Base-by-base conservation (phyloP, 2,329 filamentous ascomycete species). In the Trichophaea hybrida region DNA sequence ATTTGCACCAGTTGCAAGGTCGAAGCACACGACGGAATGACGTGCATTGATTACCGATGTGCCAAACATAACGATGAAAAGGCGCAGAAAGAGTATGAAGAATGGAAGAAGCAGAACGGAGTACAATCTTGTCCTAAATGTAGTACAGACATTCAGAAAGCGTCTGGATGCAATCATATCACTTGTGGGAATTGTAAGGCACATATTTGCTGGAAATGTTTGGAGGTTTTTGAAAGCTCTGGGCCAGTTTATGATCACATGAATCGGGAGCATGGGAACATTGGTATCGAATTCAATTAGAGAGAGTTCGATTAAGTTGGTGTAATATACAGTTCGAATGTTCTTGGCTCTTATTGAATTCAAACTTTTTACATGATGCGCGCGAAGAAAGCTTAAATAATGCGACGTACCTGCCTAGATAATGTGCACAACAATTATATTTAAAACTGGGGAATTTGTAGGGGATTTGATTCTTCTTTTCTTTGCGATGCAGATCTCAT, bases 121-220 rank as follows among this genome's bases (percentile, higher is more conserved):
- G 71, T 75, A 10, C 72, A 74, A 53, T 68, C 73, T 48, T 78
- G 76, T 40, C 75, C 73, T 0, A 65, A 64, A 12, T 77, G 76
- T 61, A 67, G 65, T 13, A 72, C 70, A 1, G 56, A 70, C 1
- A 72, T 77, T 1, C 71, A 76, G 61, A 77, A 77, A 69, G 66
- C 58, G 0, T 68, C 68, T 0, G 76, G 76, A 0, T 79, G 77
- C 61, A 73, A 77, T 61, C 75, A 78, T 63, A 74, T 78, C 61
- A 65, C 60, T 0, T 78, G 77, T 60, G 44, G 33, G 0, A 64
- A 61, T 0, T 79, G 76, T 59, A 61, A 67, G 1, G 64, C 70
- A 1, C 74, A 77, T 59, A 75, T 78, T 34, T 79, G 76, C 61
- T 79, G 75, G 75, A 69, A 73, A 2, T 79, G 77, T 59, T 61